Conservation (phyloP, 257 asterid genomes). For the Solanum dulcamara region DNA sequence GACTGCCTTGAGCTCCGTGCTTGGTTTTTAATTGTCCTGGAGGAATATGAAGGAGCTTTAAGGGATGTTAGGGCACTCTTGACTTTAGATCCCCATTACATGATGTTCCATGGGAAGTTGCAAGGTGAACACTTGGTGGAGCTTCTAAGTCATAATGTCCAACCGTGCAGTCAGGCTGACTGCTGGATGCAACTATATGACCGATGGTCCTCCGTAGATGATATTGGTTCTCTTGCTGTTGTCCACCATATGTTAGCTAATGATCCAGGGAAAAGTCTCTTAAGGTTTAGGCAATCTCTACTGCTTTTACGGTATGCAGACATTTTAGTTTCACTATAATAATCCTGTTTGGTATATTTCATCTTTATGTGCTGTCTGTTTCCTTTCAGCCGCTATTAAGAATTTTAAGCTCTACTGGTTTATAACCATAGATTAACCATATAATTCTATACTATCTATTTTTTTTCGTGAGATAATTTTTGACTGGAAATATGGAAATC, state of each 20-base stretch:
- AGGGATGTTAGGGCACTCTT: conserved; percentile 75
- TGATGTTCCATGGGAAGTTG: conserved; percentile 83
- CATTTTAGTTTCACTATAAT: not conserved
- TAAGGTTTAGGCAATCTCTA: conserved; percentile 82
- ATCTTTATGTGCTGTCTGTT: not conserved
- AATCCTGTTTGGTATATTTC: not conserved
- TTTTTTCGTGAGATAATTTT: not conserved
- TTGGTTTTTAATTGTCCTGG: conserved; percentile 67
- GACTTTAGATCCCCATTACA: conserved; percentile 70
- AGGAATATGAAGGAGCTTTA: conserved; percentile 73
- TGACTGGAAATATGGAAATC: not conserved
- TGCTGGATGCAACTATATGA: conserved; percentile 96
- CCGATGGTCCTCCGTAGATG: conserved; percentile 91
- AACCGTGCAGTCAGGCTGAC: conserved; percentile 81
- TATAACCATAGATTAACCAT: not conserved
- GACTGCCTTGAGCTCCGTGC: conserved; percentile 96
- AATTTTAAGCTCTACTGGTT: not conserved
- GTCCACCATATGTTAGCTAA: conserved; percentile 87
- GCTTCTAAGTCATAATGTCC: conserved; percentile 46
- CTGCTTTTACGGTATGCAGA: conserved; percentile 58
- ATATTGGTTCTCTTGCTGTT: conserved; percentile 89
- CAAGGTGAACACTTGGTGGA: conserved; percentile 60
- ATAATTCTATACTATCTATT: not conserved
- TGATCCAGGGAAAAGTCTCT: conserved; percentile 83
- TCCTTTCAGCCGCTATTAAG: not conserved